Base-by-base conservation (phyloP, 1,139 yeast species). In the Geotrichum carabidarum region DNA sequence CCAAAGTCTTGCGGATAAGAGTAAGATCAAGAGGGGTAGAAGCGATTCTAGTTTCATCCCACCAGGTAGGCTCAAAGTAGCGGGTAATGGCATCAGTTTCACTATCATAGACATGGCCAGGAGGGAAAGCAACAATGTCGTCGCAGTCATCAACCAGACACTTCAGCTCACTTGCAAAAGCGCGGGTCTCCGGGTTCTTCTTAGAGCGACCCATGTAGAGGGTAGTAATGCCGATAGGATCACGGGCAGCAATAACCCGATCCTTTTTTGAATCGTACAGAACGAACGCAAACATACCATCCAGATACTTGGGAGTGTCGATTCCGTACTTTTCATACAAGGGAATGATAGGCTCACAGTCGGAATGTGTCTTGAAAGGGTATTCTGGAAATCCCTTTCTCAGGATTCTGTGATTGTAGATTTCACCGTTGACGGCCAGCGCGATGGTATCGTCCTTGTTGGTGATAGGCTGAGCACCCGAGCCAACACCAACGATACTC, bases 231-330 rank as follows among this genome's bases (percentile, higher is more conserved):
- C 99, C 99, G 64, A 93, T 87, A 53, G 99, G 99, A 72, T 93
- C 99, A 75, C 99, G 82, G 51, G 99, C 97, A 61, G 99, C 99
- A 60, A 91, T 77, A 59, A 93, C 82, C 66, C 98, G 82, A 74
- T 93, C 97, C 58, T 79, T 76, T 69, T 81, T 74, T 63, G 84
- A 83, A 74, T 93, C 99, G 71, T 90, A 86, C 58, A 93, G 76
- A 41, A 85, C 96, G 78, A 89, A 93, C 44, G 97, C 98, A 69
- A 93, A 93, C 97, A 93, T 91, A 71, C 99, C 99, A 71, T 93
- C 99, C 67, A 93, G 78, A 71, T 88, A 68, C 71, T 88, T 87
- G 68, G 99, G 96, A 59, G 96, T 91, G 59, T 90, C 98, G 55
- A 81, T 73, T 66, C 79, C 99, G 71, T 88, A 85, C 74, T 91